Evolutionary conservation across 1,284 basidiomycete species (phyloP).

Genomic region (Heliocybe sulcata): DNA sequence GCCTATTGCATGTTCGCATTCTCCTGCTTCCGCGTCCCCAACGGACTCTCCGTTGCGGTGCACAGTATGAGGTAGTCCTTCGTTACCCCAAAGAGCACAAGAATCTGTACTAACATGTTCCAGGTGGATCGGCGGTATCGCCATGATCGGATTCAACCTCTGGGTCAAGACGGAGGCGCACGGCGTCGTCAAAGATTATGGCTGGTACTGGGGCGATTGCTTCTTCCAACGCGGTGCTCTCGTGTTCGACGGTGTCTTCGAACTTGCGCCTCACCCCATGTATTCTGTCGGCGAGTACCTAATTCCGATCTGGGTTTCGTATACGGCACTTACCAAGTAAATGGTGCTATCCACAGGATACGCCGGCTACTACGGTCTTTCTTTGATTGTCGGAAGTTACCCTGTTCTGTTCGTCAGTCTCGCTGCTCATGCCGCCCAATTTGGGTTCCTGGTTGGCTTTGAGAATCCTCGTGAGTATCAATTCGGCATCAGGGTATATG

Average conservation of each 20-base stretch:
- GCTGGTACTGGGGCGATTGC: conserved; percentile 98
- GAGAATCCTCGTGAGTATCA: conserved; percentile 86
- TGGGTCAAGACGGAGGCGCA: conserved; percentile 99
- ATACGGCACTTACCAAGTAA: not conserved
- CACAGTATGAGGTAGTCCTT: conserved; percentile 69
- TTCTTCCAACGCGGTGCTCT: conserved; percentile 91
- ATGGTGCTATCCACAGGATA: conserved; percentile 49
- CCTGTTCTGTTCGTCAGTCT: conserved; percentile 90
- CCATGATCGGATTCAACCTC: conserved; percentile 89
- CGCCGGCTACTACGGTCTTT: conserved; percentile 96
- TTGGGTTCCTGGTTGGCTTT: conserved; percentile 94
- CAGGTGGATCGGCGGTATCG: conserved; percentile 84
- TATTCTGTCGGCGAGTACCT: conserved; percentile 76
- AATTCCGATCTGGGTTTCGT: not conserved
- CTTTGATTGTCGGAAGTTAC: conserved; percentile 82
- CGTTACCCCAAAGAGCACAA: not conserved
- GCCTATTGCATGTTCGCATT: conserved; percentile 96
- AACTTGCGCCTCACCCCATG: conserved; percentile 88
- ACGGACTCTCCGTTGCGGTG: conserved; percentile 64
- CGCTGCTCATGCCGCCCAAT: conserved; percentile 90
- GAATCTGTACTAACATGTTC: not conserved
- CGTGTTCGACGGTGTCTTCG: conserved; percentile 97
- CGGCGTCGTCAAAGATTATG: conserved; percentile 89
- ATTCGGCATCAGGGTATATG: conserved; percentile 1
- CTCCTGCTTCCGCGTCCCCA: conserved; percentile 80